phyloP scores from a whole-genome alignment of 1,284 basidiomycete species.

The Ceratobasidium sp. region DNA sequence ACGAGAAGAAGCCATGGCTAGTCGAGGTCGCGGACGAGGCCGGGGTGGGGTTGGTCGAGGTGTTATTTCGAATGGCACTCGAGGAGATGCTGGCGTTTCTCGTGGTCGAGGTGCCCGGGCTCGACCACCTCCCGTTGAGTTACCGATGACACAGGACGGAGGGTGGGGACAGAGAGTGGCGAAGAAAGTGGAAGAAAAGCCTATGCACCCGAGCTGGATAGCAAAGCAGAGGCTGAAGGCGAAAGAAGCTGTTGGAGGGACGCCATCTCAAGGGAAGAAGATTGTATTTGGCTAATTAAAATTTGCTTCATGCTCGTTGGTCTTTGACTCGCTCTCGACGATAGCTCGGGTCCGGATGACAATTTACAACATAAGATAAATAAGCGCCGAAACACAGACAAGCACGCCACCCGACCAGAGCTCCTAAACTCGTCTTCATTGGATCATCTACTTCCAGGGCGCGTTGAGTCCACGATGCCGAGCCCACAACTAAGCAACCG shows the following conservation, averaged over 20 bases:
- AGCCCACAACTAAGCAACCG: slow-evolving; percentile 64
- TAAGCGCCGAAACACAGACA: slow-evolving; percentile 24
- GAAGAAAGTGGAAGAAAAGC: slow-evolving; percentile 58
- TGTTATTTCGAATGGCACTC: background rate
- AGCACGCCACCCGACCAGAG: slow-evolving; percentile 29
- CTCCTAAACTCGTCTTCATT: slow-evolving; percentile 41
- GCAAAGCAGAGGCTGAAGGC: slow-evolving; percentile 86
- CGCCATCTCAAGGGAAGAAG: slow-evolving; percentile 61
- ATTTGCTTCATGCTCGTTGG: too few relatives aligned
- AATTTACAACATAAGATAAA: background rate
- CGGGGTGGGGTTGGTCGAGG: slow-evolving; percentile 39
- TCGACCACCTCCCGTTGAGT: slow-evolving; percentile 13
- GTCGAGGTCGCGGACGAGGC: slow-evolving; percentile 49
- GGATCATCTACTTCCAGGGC: slow-evolving; percentile 26
- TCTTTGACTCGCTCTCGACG: too few relatives aligned
- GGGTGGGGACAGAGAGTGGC: slow-evolving; percentile 50
- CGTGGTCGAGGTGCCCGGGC: slow-evolving; percentile 32
- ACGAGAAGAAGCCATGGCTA: slow-evolving; percentile 51
- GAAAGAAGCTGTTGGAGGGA: slow-evolving; percentile 56
- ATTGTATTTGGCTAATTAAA: slow-evolving; percentile 63
- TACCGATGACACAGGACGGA: slow-evolving; percentile 50
- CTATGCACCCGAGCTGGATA: slow-evolving; percentile 93
- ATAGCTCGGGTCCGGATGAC: too few relatives aligned
- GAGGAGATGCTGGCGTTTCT: slow-evolving; percentile 40
- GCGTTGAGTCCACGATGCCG: slow-evolving; percentile 39